Conservation (phyloP, 1,284 basidiomycete genomes). For the Caloboletus firmus region DNA sequence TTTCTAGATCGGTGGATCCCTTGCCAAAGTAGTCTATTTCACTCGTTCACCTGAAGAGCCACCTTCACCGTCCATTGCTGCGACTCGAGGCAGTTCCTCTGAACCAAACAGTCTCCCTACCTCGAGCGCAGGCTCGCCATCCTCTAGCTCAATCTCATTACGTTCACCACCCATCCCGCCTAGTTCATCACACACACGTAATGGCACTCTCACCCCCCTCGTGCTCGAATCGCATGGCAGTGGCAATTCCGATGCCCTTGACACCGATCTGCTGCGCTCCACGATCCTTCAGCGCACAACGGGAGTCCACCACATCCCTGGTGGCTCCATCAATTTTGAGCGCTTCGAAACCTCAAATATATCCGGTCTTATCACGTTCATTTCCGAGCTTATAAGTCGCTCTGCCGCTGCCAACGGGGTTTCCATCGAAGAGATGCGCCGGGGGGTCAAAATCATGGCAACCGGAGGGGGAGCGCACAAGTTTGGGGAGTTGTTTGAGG, state of each 20-base stretch:
- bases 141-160: slow-evolving; percentile 34
- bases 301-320: slow-evolving; percentile 83
- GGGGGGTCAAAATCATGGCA: slow-evolving; percentile 94
- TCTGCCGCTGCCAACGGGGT: slow-evolving; percentile 90
- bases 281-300: slow-evolving; percentile 63
- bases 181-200: slow-evolving; percentile 41
- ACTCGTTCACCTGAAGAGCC: slow-evolving; percentile 85
- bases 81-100: slow-evolving; percentile 54
- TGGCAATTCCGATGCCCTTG: slow-evolving; percentile 37
- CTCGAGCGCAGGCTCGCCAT: slow-evolving; percentile 52
- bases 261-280: slow-evolving; percentile 56
- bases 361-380: slow-evolving; percentile 83
- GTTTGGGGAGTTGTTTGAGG: slow-evolving; percentile 84
- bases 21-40: slow-evolving; percentile 99
- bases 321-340: slow-evolving; percentile 96
- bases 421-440: slow-evolving; percentile 87
- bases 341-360: slow-evolving; percentile 95
- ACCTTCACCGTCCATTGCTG: slow-evolving; percentile 62
- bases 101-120: slow-evolving; percentile 47
- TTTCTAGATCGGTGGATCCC: slow-evolving; percentile 87
- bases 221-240: slow-evolving; percentile 55
- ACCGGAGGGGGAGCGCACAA: slow-evolving; percentile 97
- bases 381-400: slow-evolving; percentile 83
- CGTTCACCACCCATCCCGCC: slow-evolving; percentile 41
- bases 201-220: slow-evolving; percentile 82